Percentiles rank a stretch among this genome's conserved stretches.
These are phyloP conservation scores for Saccharomyces pastorianus DNA, from an alignment of 1,139 yeast species.

Conservation along the genomic window DNA sequence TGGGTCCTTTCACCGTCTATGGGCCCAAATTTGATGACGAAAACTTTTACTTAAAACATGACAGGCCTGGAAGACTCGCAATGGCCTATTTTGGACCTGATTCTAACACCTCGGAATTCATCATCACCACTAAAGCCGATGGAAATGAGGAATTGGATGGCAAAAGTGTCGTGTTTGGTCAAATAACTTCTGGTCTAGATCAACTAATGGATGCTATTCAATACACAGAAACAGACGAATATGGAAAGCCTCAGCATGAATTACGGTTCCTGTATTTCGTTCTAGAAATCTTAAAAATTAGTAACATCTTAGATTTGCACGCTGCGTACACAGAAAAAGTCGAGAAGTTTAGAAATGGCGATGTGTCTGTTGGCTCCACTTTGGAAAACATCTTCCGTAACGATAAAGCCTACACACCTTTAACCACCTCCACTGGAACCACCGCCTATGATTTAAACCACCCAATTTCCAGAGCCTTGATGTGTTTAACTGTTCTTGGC, in stretches of 20 bases:
- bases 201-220: conserved; percentile 45
- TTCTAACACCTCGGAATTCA: conserved; percentile 70
- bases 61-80: conserved; percentile 58
- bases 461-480: neutral
- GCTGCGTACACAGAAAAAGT: conserved; percentile 14
- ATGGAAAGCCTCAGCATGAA: conserved; percentile 37
- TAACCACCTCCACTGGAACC: neutral
- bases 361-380: conserved; percentile 17
- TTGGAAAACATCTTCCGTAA: conserved; percentile 9
- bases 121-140: conserved; percentile 52
- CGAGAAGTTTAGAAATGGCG: conserved; percentile 18
- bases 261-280: conserved; percentile 35
- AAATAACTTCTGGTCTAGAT: conserved; percentile 57
- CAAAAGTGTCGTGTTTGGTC: conserved; percentile 68
- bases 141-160: conserved; percentile 62
- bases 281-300: conserved; percentile 13
- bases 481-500: neutral
- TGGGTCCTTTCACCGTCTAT: conserved; percentile 73
- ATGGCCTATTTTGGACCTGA: conserved; percentile 74
- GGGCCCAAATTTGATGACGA: conserved; percentile 63
- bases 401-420: neutral
- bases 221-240: conserved; percentile 37
- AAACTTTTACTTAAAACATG: conserved; percentile 55
- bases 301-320: conserved; percentile 14
- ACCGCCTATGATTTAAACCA: neutral